Evolutionary conservation across 306 rosid species (phyloP).

Genomic region (Fragaria vesca): DNA sequence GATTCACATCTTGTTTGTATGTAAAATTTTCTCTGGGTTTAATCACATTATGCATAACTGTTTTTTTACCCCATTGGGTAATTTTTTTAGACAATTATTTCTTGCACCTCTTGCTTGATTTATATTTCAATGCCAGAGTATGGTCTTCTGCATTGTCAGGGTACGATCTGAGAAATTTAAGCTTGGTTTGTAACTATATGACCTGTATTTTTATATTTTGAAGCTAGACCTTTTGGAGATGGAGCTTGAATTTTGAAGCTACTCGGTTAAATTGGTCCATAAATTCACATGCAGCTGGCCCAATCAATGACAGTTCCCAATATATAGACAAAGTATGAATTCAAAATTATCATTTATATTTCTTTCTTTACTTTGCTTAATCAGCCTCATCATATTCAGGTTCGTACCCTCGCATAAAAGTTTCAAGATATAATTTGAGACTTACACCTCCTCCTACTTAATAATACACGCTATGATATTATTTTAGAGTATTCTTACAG

Average conservation of each 20-base stretch:
- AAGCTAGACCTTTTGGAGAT: neutral
- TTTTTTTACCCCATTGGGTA: neutral
- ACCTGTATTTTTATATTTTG: neutral
- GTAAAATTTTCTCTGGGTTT: neutral
- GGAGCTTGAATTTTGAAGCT: slow-evolving; percentile 1
- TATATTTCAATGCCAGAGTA: neutral
- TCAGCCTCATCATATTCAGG: no score
- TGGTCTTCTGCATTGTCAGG: slow-evolving; percentile 1
- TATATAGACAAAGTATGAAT: neutral
- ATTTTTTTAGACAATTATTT: neutral
- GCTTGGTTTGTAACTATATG: neutral
- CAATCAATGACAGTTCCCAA: neutral
- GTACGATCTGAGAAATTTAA: neutral
- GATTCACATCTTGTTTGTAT: neutral
- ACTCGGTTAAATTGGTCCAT: neutral
- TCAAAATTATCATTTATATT: neutral
- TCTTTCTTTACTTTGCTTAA: no score
- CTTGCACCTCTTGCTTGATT: neutral
- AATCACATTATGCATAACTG: neutral
- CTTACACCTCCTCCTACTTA: no score
- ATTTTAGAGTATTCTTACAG: no score
- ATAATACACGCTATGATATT: no score
- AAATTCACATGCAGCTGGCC: neutral
- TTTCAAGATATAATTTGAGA: no score
- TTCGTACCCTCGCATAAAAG: no score